phyloP scores from a whole-genome alignment of 1,284 basidiomycete species.

The Afroboletus lepidellus region DNA sequence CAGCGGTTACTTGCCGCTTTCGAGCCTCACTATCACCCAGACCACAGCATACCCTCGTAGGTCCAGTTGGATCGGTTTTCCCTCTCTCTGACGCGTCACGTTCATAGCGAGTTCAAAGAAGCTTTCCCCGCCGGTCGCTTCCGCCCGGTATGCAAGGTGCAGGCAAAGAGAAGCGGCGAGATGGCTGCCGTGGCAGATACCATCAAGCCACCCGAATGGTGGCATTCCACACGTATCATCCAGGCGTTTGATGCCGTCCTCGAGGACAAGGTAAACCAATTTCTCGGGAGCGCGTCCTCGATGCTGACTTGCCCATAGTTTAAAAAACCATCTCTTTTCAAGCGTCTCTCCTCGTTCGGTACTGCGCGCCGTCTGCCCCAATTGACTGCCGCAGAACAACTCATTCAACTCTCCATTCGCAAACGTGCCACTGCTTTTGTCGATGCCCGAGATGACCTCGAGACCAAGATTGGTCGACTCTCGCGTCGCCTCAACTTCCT shows the following conservation, averaged over 20 bases:
- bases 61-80: constrained; percentile 13
- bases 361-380: constrained; percentile 69
- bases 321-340: constrained; percentile 87
- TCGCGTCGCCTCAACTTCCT: constrained; percentile 84
- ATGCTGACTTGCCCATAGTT: constrained; percentile 46
- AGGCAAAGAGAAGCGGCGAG: constrained; percentile 77
- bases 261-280: constrained; percentile 68
- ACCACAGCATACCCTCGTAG: constrained; percentile 76
- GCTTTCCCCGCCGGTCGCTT: constrained; percentile 92
- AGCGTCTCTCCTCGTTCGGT: constrained; percentile 79
- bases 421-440: constrained; percentile 90
- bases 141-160: constrained; percentile 79
- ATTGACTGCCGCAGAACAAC: constrained; percentile 75
- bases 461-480: constrained; percentile 84
- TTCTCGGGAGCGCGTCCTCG: constrained; percentile 1
- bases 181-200: constrained; percentile 80
- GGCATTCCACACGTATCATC: constrained; percentile 86
- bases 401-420: constrained; percentile 82
- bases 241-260: constrained; percentile 87
- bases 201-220: constrained; percentile 88
- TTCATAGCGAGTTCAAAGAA: constrained; percentile 83
- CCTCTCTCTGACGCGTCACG: constrained; percentile 3
- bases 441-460: constrained; percentile 87
- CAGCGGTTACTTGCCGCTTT: constrained; percentile 76
- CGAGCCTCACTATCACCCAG: constrained; percentile 81